Evolutionary conservation across 805 yeast genomes (phyloP).

Genomic region (Tetrapisispora fleetii): DNA sequence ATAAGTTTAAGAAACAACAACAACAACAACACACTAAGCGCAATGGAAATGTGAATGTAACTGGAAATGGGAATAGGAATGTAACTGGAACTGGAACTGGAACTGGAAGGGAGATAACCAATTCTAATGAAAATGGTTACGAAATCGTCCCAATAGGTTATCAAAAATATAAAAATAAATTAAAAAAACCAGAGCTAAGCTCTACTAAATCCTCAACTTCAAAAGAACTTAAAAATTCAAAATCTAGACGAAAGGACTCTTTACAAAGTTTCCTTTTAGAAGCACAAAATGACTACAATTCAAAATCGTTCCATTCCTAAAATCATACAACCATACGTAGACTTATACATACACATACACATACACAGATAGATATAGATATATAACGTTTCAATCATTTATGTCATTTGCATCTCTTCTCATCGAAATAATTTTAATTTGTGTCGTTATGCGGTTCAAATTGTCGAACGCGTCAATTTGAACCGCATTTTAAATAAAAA

Average conservation of each 20-base stretch:
- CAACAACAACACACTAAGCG: too few relatives aligned
- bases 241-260: background rate
- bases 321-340: background rate
- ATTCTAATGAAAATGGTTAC: background rate
- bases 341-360: background rate
- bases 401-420: background rate
- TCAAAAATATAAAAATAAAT: background rate
- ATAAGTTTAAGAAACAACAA: background rate
- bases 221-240: background rate
- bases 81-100: too few relatives aligned
- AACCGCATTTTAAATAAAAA: background rate
- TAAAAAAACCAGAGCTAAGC: background rate
- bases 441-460: too few relatives aligned
- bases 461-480: background rate
- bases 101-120: too few relatives aligned
- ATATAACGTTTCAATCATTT: too few relatives aligned
- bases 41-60: too few relatives aligned
- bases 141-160: conserved; percentile 3
- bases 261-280: conserved; percentile 1
- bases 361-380: background rate
- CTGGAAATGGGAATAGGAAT: too few relatives aligned
- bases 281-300: background rate
- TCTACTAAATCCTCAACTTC: background rate
- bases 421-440: background rate
- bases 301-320: background rate